Percentiles rank a stretch among this genome's conserved stretches.
Evolutionary conservation across 805 yeast species (phyloP).

Genomic region (Kazachstania martiniae): DNA sequence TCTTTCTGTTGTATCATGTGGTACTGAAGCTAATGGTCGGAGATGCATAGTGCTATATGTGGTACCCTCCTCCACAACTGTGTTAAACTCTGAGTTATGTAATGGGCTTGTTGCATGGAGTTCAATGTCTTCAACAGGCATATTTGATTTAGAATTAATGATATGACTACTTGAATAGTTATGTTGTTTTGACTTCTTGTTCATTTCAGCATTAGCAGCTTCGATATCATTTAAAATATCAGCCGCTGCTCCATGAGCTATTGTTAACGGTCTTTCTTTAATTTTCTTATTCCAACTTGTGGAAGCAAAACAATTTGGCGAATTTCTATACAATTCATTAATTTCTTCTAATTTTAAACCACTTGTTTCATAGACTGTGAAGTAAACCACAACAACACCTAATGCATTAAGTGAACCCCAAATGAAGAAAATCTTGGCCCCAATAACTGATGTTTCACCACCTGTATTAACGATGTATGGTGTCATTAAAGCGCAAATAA

Average conservation of each 20-base stretch:
- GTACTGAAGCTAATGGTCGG: neutral
- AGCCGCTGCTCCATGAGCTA: slow-evolving; percentile 2
- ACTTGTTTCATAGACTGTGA: slow-evolving; percentile 67
- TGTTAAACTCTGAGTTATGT: neutral
- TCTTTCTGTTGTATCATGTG: neutral
- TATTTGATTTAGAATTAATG: neutral
- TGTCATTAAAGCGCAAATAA: slow-evolving; percentile 62
- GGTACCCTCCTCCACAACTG: neutral
- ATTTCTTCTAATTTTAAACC: slow-evolving; percentile 75
- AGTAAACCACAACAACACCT: slow-evolving; percentile 52
- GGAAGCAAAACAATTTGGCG: slow-evolving; percentile 46
- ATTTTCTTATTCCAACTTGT: slow-evolving; percentile 29
- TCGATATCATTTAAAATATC: slow-evolving; percentile 6
- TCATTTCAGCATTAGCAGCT: slow-evolving; percentile 1
- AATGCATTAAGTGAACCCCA: slow-evolving; percentile 65
- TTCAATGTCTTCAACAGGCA: neutral
- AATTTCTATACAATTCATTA: slow-evolving; percentile 57
- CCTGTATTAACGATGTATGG: slow-evolving; percentile 67
- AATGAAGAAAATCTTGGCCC: slow-evolving; percentile 61
- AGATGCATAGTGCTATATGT: neutral
- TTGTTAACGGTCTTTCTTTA: slow-evolving; percentile 8
- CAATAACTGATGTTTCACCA: slow-evolving; percentile 51
- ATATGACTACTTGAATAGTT: neutral
- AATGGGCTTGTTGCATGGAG: neutral
- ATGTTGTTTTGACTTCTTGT: neutral